Evolutionary conservation across 2,329 filamentous ascomycete species (phyloP).

Genomic region (Cercospora citrullina): DNA sequence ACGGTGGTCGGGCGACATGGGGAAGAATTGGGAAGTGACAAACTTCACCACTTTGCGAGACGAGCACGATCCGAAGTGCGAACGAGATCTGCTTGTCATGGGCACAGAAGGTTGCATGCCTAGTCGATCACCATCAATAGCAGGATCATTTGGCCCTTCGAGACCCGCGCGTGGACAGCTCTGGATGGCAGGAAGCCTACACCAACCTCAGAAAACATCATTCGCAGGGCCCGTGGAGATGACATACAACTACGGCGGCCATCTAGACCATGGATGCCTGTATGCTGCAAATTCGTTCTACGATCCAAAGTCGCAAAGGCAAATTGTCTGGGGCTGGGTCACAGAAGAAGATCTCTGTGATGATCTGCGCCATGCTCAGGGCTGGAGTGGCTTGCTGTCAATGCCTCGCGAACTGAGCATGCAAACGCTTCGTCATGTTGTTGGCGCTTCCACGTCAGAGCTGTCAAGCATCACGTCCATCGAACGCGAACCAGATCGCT

Average conservation of each 20-base stretch:
- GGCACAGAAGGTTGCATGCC: conserved; percentile 48
- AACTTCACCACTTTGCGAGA: conserved; percentile 49
- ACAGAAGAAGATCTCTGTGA: conserved; percentile 53
- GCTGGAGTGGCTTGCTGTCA: conserved; percentile 54
- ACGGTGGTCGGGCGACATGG: conserved; percentile 53
- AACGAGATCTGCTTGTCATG: conserved; percentile 48
- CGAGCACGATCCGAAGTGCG: conserved; percentile 28
- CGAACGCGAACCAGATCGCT: conserved; percentile 32
- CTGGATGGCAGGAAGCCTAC: conserved; percentile 48
- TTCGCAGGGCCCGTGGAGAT: conserved; percentile 29
- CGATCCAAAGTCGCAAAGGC: conserved; percentile 45
- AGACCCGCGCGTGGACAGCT: conserved; percentile 40
- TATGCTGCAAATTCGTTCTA: conserved; percentile 55
- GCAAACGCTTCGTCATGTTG: conserved; percentile 43
- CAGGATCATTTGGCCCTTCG: conserved; percentile 31
- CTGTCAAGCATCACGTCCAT: conserved; percentile 48
- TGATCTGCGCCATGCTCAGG: conserved; percentile 46
- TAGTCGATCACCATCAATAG: conserved; percentile 16
- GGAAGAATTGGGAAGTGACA: conserved; percentile 55
- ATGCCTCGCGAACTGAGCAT: conserved; percentile 49
- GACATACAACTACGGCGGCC: conserved; percentile 46
- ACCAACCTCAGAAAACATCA: neutral
- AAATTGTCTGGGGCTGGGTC: conserved; percentile 54
- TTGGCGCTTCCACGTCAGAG: conserved; percentile 39
- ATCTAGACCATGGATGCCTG: conserved; percentile 51